phyloP scores from a whole-genome alignment of 208 protist genomes.

The Trypanosoma rangeli region DNA sequence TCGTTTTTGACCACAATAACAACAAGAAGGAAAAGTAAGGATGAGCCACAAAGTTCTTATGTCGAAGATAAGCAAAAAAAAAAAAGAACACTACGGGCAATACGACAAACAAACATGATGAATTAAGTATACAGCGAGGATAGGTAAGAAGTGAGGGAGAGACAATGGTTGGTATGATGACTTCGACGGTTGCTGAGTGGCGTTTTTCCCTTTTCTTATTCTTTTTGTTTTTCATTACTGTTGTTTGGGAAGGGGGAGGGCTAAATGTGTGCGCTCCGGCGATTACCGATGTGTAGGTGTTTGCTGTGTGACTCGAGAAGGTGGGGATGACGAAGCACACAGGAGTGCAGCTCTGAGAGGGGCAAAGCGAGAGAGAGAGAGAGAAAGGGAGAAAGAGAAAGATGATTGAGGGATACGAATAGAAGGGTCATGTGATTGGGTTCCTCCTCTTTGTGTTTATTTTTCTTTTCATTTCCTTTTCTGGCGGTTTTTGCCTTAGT shows the following conservation, averaged over 20 bases:
- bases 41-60: background rate
- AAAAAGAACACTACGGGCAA: background rate
- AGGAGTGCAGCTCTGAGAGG: background rate
- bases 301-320: background rate
- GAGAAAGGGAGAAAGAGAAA: background rate
- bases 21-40: background rate
- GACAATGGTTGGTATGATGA: background rate
- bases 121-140: background rate
- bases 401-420: background rate
- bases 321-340: background rate
- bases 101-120: background rate
- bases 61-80: background rate
- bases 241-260: background rate
- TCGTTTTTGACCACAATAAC: background rate
- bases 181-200: background rate
- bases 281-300: background rate
- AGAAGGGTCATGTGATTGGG: background rate
- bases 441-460: background rate
- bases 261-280: background rate
- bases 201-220: constrained; percentile 17
- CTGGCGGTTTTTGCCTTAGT: background rate
- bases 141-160: background rate
- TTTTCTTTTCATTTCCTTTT: background rate
- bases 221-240: constrained; percentile 19
- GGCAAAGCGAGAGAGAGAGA: background rate